Evolutionary conservation across 495 filamentous ascomycete species (phyloP), one percentile per base, ranked within the genome.

Genomic region (Aspergillus avenaceus): DNA sequence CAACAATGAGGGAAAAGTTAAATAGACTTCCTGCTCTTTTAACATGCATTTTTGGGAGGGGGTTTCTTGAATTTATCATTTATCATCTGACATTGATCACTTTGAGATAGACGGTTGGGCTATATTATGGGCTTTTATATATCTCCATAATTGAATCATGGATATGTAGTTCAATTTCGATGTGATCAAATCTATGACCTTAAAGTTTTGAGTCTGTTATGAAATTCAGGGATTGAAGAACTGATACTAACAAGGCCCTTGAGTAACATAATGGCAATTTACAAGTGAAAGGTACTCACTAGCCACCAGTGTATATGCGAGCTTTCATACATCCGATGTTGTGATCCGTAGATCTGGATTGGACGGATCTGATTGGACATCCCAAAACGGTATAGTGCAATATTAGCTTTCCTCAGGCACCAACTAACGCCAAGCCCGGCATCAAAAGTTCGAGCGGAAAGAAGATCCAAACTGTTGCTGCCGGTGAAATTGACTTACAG

Each of bases 401-500:
- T 22, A 6, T 11, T 21, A 6, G 38, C 37, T 2, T 52, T 63
- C 67, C 67, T 67, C 37, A 65, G 62, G 63, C 53, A 57, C 1
- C 7, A 46, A 58, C 8, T 16, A 22, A 13, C 26, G 65, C 69
- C 67, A 73, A 72, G 70, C 53, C 65, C 56, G 61, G 62, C 64
- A 55, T 61, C 58, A 70, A 73, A 73, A 73, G 68, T 73, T 73
- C 68, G 55, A 54, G 59, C 60, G 58, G 64, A 65, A 61, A 28
- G 34, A 41, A 16, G 21, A 58, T 50, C 47, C 46, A 50, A 43
- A 21, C 16, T 49, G 34, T 46, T 22, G 48, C 38, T 28, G 31
- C 21, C 16, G 21, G 34, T n/a, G 29, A 50, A 24, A 32, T 27
- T 28, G 31, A 38, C 19, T 45, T 50, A 52, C 53, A 47, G 32